phyloP scores from a whole-genome alignment of 176 grass and related monocot genomes.

The Zea luxurians region DNA sequence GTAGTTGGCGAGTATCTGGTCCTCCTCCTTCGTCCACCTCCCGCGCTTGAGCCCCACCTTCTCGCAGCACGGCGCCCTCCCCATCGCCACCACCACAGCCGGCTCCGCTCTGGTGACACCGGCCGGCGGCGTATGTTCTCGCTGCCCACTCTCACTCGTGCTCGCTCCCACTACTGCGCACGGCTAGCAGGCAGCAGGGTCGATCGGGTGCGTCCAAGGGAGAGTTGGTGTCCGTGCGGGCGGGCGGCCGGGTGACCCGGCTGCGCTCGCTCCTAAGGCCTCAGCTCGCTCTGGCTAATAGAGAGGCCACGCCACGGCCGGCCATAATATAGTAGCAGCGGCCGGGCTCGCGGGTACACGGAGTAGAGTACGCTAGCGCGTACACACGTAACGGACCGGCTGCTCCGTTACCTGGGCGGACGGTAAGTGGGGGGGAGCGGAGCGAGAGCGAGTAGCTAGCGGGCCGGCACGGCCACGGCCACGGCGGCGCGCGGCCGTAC shows the following conservation, averaged over 20 bases:
- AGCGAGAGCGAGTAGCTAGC: not conserved
- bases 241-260: no score
- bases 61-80: slow-evolving; percentile 94
- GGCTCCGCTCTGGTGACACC: no score
- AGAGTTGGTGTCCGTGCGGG: not conserved
- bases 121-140: no score
- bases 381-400: no score
- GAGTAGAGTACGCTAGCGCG: no score
- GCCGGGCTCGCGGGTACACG: no score
- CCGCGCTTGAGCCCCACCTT: slow-evolving; percentile 89
- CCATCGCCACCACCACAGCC: slow-evolving; percentile 49
- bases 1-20: slow-evolving; percentile 67
- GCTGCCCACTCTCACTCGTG: not conserved
- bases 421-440: not conserved
- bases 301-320: not conserved
- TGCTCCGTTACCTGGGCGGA: not conserved
- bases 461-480: not conserved
- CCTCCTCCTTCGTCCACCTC: slow-evolving; percentile 85
- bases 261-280: not conserved
- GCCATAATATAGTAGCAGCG: slow-evolving; percentile 19
- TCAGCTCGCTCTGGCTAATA: not conserved
- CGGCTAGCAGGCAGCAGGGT: not conserved
- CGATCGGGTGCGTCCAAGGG: not conserved
- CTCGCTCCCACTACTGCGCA: not conserved
- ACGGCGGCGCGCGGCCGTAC: not conserved